Evolutionary conservation across 176 grass and related monocot species (phyloP).

Genomic region (Rhipidocladum racemiflorum): DNA sequence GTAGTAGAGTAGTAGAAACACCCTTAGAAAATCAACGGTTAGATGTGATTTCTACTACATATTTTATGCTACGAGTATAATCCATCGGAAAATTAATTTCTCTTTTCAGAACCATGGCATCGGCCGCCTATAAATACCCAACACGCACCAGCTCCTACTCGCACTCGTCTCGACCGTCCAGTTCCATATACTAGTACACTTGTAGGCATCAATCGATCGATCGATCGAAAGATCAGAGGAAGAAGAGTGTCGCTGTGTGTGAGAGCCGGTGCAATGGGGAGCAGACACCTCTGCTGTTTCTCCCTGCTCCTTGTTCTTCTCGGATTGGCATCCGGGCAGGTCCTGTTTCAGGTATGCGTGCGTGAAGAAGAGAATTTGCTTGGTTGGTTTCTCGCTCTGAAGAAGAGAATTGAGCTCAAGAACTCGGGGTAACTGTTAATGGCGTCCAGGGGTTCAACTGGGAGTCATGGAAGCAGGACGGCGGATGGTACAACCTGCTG

Average conservation of each 20-base stretch:
- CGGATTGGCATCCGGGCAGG: conserved; percentile 28
- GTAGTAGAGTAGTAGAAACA: too few relatives aligned
- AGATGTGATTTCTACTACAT: too few relatives aligned
- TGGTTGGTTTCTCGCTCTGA: background rate
- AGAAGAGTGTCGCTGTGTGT: background rate
- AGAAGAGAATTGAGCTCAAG: background rate
- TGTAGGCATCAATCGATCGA: background rate
- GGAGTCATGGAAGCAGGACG: conserved; percentile 75
- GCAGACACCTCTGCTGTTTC: conserved; percentile 4
- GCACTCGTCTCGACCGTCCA: background rate
- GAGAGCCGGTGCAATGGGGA: background rate
- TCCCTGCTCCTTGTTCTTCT: conserved; percentile 21
- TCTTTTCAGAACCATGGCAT: background rate
- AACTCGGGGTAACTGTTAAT: background rate
- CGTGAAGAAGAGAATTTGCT: background rate
- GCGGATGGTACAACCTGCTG: conserved; percentile 65
- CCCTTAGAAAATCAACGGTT: too few relatives aligned
- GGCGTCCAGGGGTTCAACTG: conserved; percentile 73
- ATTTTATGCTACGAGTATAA: too few relatives aligned
- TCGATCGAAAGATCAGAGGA: background rate
- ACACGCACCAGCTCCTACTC: background rate
- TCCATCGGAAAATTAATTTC: background rate
- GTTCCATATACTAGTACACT: background rate
- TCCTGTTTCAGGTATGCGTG: conserved; percentile 56
- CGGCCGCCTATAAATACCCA: conserved; percentile 11